phyloP scores from a whole-genome alignment of 352 stramenopile species.

The Phytophthora cryptogea region DNA sequence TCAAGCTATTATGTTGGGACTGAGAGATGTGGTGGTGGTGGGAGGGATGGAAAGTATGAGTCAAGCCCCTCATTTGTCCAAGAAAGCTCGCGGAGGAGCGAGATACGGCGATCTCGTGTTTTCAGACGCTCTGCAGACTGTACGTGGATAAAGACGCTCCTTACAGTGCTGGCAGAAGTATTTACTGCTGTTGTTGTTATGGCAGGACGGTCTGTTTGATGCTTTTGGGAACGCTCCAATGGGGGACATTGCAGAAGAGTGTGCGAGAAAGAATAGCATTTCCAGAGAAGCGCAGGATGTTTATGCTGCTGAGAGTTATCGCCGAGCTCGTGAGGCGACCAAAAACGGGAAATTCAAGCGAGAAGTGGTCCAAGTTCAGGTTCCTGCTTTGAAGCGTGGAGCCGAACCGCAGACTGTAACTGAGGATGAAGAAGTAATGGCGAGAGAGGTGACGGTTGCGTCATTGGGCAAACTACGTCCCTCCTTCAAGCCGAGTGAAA shows the following conservation, averaged over 20 bases:
- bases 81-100: slow-evolving; percentile 72
- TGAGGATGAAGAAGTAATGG: slow-evolving; percentile 91
- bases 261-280: slow-evolving; percentile 83
- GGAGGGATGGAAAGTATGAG: slow-evolving; percentile 97
- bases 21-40: slow-evolving; percentile 82
- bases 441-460: slow-evolving; percentile 74
- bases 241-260: slow-evolving; percentile 94
- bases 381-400: slow-evolving; percentile 51
- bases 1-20: slow-evolving; percentile 88
- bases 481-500: slow-evolving; percentile 83
- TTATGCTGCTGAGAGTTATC: slow-evolving; percentile 93
- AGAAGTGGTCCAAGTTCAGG: slow-evolving; percentile 87
- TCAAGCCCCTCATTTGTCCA: slow-evolving; percentile 92
- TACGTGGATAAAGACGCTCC: slow-evolving; percentile 8
- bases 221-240: slow-evolving; percentile 94
- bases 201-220: slow-evolving; percentile 94
- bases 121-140: slow-evolving; percentile 83
- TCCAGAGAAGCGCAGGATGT: slow-evolving; percentile 93
- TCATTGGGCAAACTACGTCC: slow-evolving; percentile 88
- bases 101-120: slow-evolving; percentile 89
- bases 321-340: slow-evolving; percentile 63
- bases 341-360: slow-evolving; percentile 65
- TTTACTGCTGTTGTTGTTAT: too few relatives aligned
- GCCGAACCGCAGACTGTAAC: slow-evolving; percentile 32
- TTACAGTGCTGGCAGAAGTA: too few relatives aligned